Evolutionary conservation across 129 eudicot species (phyloP).

Genomic region (Artemisia annua): DNA sequence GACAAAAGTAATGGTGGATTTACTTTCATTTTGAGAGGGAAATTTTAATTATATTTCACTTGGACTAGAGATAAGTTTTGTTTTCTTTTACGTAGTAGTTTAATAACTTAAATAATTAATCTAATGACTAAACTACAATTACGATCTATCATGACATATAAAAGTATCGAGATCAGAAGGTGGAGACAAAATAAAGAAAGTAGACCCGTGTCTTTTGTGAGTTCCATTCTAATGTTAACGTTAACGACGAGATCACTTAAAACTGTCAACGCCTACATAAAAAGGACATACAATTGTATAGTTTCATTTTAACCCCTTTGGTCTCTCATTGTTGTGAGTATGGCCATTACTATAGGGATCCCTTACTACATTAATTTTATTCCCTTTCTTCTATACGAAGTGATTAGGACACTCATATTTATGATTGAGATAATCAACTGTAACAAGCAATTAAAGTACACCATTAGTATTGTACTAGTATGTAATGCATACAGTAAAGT

Average conservation of each 20-base stretch:
- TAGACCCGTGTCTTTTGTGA: slow-evolving; percentile 12
- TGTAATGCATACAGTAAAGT: too few species aligned
- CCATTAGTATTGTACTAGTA: too few species aligned
- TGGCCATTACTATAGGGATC: too few species aligned
- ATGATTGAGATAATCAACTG: too few species aligned
- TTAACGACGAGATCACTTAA: slow-evolving; percentile 38
- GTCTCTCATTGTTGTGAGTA: background rate
- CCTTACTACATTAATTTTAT: too few species aligned
- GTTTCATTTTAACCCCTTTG: slow-evolving; percentile 12
- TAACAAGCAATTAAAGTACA: too few species aligned
- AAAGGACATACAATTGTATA: slow-evolving; percentile 11
- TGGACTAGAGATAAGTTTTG: background rate
- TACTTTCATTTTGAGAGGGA: too few species aligned
- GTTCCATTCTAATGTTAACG: slow-evolving; percentile 26
- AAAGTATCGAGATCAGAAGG: background rate
- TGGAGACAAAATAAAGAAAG: slow-evolving; percentile 25
- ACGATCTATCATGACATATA: background rate
- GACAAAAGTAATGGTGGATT: too few species aligned
- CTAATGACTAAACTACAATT: background rate
- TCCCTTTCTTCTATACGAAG: background rate
- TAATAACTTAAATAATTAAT: background rate
- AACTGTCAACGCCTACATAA: slow-evolving; percentile 31
- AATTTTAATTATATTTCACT: too few species aligned
- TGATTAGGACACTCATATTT: too few species aligned
- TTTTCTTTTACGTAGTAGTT: background rate